Conservation (phyloP, 164 flowering plant genomes). For the Kalanchoe fedtschenkoi region DNA sequence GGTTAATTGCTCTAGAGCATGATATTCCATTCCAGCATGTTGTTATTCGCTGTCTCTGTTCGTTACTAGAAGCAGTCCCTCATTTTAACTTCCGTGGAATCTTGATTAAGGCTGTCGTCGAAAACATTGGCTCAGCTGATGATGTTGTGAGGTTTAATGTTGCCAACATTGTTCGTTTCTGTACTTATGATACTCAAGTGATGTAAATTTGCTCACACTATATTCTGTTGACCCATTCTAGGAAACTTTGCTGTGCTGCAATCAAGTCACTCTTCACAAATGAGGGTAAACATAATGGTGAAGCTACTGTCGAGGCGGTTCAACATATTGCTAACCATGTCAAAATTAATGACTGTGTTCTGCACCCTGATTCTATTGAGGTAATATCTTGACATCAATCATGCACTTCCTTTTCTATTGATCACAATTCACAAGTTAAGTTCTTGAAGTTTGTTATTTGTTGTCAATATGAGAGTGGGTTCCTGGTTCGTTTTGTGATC, state of each 20-base stretch:
- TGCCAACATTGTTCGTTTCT: not conserved
- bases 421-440: not conserved
- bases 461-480: not conserved
- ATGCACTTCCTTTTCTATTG: not conserved
- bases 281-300: conserved; percentile 96
- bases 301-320: conserved; percentile 80
- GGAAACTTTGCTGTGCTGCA: conserved; percentile 72
- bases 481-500: too few relatives aligned
- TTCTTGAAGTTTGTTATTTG: not conserved
- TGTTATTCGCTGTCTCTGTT: conserved; percentile 66
- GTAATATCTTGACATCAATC: conserved; percentile 18
- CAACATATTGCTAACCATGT: conserved; percentile 69
- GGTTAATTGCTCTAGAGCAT: conserved; percentile 44
- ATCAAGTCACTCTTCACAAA: conserved; percentile 67
- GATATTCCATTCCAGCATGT: conserved; percentile 43
- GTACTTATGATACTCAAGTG: not conserved
- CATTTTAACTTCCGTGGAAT: conserved; percentile 84
- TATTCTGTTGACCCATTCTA: conserved; percentile 19
- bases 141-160: conserved; percentile 52
- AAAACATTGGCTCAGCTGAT: conserved; percentile 64
- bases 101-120: conserved; percentile 50
- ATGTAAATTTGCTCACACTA: not conserved
- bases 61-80: conserved; percentile 78
- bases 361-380: conserved; percentile 90
- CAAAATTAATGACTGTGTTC: conserved; percentile 57